Conservation (phyloP, 768 basidiomycete species). For the Asterophora lycoperdoides region DNA sequence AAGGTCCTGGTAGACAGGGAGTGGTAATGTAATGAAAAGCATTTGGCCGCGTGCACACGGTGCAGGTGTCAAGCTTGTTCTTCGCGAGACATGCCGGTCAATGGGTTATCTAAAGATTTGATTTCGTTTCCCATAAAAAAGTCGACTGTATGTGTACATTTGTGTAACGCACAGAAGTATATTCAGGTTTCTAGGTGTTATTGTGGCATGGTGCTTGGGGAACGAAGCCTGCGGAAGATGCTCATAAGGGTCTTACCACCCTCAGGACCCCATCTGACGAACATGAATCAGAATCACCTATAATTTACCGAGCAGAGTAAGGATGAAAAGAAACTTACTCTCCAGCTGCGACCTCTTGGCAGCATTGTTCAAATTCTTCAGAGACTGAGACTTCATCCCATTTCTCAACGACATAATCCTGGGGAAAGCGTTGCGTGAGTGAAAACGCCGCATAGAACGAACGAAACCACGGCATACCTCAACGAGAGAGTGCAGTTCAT, state of each 20-base stretch:
- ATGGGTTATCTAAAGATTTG: neutral
- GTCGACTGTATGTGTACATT: no score
- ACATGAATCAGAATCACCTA: conserved; percentile 3
- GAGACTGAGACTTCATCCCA: conserved; percentile 68
- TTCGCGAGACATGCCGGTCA: neutral
- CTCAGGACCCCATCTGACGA: conserved; percentile 60
- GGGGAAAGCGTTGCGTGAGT: conserved; percentile 11
- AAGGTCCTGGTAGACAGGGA: neutral
- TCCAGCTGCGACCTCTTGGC: conserved; percentile 67
- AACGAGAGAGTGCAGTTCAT: conserved; percentile 55
- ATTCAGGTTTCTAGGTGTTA: neutral
- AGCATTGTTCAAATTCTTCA: conserved; percentile 64
- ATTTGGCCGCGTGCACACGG: neutral
- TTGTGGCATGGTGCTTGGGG: conserved; percentile 37
- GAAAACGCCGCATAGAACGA: conserved; percentile 7
- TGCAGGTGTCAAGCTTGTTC: neutral
- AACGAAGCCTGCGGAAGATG: conserved; percentile 62
- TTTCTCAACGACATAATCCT: conserved; percentile 75
- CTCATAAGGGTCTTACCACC: conserved; percentile 66
- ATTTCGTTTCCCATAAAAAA: no score
- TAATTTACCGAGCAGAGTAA: neutral
- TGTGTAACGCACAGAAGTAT: neutral
- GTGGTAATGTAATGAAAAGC: neutral
- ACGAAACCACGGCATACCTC: conserved; percentile 41
- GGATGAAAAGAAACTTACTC: conserved; percentile 63